Base-by-base conservation (phyloP, 2,329 filamentous ascomycete genomes). In the Endocalyx cinctus region DNA sequence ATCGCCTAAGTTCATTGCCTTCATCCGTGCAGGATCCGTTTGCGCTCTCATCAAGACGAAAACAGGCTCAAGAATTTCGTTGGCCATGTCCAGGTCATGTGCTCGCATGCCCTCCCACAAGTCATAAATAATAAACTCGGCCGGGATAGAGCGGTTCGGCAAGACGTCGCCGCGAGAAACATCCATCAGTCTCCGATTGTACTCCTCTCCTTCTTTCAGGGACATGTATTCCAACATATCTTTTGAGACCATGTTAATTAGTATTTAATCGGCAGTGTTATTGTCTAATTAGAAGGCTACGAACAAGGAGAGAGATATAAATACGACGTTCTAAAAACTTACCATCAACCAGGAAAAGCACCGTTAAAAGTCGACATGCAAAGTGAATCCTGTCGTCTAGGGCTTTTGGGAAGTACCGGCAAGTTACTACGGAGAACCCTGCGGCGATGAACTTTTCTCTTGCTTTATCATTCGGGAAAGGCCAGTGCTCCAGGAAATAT, bases 311-410 rank as follows among this genome's bases (percentile, higher is more conserved):
- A n/a, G n/a, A n/a, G n/a, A n/a, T n/a, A n/a, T n/a, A n/a, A n/a
- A n/a, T n/a, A n/a, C n/a, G n/a, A n/a, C n/a, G n/a, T n/a, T n/a
- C n/a, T 22, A 16, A 8, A 15, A 10, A 37, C 52, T 33, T 44
- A 64, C 63, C 64, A 39, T 69, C 63, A 20, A 66, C 55, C 1
- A 68, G 40, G 33, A 68, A 67, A 2, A 66, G 42, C 4, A 66
- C 20, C 0, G 63, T 61, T 5, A 66, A 37, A 2, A 69, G 44
- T 6, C 48, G 38, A 40, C 60, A 64, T 2, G 57, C 60, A 32
- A 53, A 61, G 8, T 41, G 26, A 20, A 67, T 64, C 4, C 65
- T 42, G 33, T 63, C 60, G 41, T 65, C 56, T 14, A 43, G 16
- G 1, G 63, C 57, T 12, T 45, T 31, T 0, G 63, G 63, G 35